Evolutionary conservation across 805 yeast genomes (phyloP).

Genomic region (Cyberlindnera samutprakarnensis): DNA sequence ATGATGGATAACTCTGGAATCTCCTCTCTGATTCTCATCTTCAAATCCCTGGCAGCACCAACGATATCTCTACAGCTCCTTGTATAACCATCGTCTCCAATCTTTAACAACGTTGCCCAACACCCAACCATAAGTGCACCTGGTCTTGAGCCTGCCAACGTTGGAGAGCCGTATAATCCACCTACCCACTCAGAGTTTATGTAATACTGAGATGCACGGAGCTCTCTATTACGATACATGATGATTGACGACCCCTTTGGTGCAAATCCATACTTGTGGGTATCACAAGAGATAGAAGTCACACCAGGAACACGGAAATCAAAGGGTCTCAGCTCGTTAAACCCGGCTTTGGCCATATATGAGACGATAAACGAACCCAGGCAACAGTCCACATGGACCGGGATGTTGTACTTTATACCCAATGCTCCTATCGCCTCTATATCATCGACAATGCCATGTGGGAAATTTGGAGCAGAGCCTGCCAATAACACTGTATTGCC

Average conservation of each 20-base stretch:
- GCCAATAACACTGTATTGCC: conserved; percentile 73
- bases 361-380: conserved; percentile 88
- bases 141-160: conserved; percentile 93
- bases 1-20: conserved; percentile 57
- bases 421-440: conserved; percentile 68
- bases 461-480: conserved; percentile 96
- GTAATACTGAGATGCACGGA: conserved; percentile 79
- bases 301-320: conserved; percentile 88
- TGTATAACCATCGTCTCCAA: conserved; percentile 81
- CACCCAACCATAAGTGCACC: conserved; percentile 98
- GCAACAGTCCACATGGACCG: conserved; percentile 94
- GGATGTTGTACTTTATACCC: conserved; percentile 49
- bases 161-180: conserved; percentile 94
- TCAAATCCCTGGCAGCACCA: conserved; percentile 51
- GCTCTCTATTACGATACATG: conserved; percentile 67
- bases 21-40: conserved; percentile 35
- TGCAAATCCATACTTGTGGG: conserved; percentile 98
- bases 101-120: conserved; percentile 84
- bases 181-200: conserved; percentile 85
- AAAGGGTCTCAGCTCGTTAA: conserved; percentile 40
- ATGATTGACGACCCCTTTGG: conserved; percentile 94
- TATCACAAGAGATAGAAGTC: conserved; percentile 97
- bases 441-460: conserved; percentile 93
- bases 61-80: conserved; percentile 63
- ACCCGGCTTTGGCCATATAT: conserved; percentile 61